phyloP scores from a whole-genome alignment of 1,284 basidiomycete genomes.

The Rugosomyces carneus region DNA sequence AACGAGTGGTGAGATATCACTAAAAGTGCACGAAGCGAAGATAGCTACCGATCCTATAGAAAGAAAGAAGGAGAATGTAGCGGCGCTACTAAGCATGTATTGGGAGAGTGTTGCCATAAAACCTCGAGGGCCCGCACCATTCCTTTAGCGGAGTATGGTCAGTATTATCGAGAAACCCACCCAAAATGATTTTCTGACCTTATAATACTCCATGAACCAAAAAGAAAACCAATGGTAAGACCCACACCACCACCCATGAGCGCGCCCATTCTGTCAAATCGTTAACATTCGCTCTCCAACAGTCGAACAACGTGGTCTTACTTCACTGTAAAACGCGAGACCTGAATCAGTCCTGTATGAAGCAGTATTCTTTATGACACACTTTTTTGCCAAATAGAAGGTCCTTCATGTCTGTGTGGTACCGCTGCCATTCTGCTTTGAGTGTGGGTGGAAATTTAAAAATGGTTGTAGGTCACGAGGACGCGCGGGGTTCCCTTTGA shows the following conservation, averaged over 20 bases:
- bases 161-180: not conserved
- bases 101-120: constrained; percentile 84
- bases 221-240: constrained; percentile 93
- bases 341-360: constrained; percentile 9
- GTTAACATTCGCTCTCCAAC: constrained; percentile 7
- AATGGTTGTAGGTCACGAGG: constrained; percentile 12
- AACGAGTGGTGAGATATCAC: not conserved
- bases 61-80: constrained; percentile 83
- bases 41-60: constrained; percentile 71
- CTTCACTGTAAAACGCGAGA: constrained; percentile 37
- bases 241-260: constrained; percentile 91
- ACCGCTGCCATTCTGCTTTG: constrained; percentile 30
- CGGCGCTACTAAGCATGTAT: constrained; percentile 90
- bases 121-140: constrained; percentile 84
- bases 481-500: not conserved
- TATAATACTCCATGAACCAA: constrained; percentile 86
- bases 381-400: constrained; percentile 74
- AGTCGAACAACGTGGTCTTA: constrained; percentile 24
- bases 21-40: not conserved
- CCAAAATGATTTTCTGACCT: constrained; percentile 40
- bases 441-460: not conserved
- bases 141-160: constrained; percentile 38
- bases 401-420: constrained; percentile 45
- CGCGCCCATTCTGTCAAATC: constrained; percentile 74
- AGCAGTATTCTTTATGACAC: constrained; percentile 22